A percentile compares a stretch with the other conserved stretches of the same genome.
phyloP scores from a whole-genome alignment of 2,329 filamentous ascomycete species.

The Pseudopyrenochaeta lycopersici region DNA sequence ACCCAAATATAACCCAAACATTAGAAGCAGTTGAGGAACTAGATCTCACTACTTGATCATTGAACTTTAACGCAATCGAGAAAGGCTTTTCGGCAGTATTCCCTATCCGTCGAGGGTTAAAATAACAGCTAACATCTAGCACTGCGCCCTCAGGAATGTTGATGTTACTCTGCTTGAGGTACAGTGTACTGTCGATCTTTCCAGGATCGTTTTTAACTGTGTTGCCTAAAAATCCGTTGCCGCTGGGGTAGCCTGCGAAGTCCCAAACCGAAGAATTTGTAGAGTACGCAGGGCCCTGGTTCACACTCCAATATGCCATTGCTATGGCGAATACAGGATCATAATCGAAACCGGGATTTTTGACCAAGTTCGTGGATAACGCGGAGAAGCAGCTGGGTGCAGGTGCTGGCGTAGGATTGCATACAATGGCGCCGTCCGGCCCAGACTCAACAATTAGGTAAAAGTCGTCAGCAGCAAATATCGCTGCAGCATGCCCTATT shows the following conservation, averaged over 20 bases:
- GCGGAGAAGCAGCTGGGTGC: neutral
- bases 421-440: neutral
- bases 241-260: neutral
- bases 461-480: neutral
- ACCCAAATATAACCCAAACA: neutral
- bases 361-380: neutral
- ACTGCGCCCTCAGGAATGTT: neutral
- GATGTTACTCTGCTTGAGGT: neutral
- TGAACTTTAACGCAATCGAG: neutral
- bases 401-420: neutral
- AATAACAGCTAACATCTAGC: neutral
- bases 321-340: neutral
- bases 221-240: neutral
- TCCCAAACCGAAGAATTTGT: neutral
- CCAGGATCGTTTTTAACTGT: neutral
- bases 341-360: constrained; percentile 2
- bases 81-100: neutral
- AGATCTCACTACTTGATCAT: neutral
- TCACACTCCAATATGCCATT: neutral
- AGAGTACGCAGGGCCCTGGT: neutral
- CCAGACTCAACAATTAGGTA: neutral
- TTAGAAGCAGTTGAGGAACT: neutral
- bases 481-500: neutral
- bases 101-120: neutral
- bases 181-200: neutral